Base-by-base conservation (phyloP, 139 green algal species). In the Monoraphidium neglectum region DNA sequence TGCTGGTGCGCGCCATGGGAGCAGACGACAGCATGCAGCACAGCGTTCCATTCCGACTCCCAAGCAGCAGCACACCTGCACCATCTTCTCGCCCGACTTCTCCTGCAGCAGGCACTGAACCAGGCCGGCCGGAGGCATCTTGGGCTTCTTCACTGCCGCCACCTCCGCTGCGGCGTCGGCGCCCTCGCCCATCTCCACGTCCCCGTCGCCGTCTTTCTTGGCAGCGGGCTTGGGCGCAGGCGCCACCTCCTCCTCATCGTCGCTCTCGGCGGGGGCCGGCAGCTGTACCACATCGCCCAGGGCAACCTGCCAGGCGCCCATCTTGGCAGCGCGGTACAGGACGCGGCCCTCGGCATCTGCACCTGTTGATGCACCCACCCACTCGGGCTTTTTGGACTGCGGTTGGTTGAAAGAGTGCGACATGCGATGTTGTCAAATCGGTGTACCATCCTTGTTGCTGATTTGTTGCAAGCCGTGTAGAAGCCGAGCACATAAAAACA, bases 101-200 rank as follows among this genome's bases (percentile, higher is more conserved):
- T 85, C 86, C 82, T 95, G 71, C 81, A 83, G 94, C 77, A 97
- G 72, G 51, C 84, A 87, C 74, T 93, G 87, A 66, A 95, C 77
- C 60, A 95, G 59, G 32, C 82, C 92, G 70, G 96, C 84, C 2
- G 73, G 64, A 0, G 40, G 28, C 66, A 49, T 1, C 43, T 73
- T 35, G 36, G 37, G 46, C 47, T 47, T 23, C 72, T 78, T 32
- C 47, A 49, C 15, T 1, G 35, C 76, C 36, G 13, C 76, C 26
- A n/a, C 65, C 64, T 51, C 13, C 6, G 23, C 70, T 6, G 5
- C 66, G 43, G n/a, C 67, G 6, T 70, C 67, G 26, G 5, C 54
- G 4, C 23, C 56, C 60, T 65, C 40, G 53, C 35, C 65, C 53
- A 49, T 24, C 35, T 59, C 38, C 40, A 28, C 66, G 38, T 51